Evolutionary conservation across 2,329 filamentous ascomycete genomes (phyloP).

Genomic region (Colletotrichum sp.): DNA sequence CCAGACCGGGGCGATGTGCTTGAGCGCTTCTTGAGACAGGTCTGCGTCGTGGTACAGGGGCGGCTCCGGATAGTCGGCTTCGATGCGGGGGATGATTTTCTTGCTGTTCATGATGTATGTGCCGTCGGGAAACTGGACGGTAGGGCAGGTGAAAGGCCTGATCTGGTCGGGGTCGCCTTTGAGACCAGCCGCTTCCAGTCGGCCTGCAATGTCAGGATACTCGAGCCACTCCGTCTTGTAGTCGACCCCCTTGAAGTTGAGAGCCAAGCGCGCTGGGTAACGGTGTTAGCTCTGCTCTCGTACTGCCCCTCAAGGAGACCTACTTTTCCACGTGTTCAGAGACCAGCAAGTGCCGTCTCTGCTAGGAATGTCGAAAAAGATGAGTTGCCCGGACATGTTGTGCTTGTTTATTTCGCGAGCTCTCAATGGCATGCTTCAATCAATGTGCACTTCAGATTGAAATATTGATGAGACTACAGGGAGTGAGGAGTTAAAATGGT

Average conservation of each 20-base stretch:
- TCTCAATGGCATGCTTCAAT: background rate
- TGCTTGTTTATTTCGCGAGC: background rate
- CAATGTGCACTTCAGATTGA: background rate
- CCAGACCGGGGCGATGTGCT: conserved; percentile 38
- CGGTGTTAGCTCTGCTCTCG: background rate
- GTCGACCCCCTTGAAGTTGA: conserved; percentile 72
- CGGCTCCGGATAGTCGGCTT: conserved; percentile 63
- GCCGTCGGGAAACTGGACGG: conserved; percentile 60
- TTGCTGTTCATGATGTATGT: conserved; percentile 69
- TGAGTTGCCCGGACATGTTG: conserved; percentile 36
- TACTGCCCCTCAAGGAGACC: background rate
- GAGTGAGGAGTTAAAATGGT: background rate
- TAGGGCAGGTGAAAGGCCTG: conserved; percentile 58
- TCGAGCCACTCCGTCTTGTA: conserved; percentile 75
- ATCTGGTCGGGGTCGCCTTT: conserved; percentile 47
- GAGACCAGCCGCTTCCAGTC: conserved; percentile 50
- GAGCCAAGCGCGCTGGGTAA: conserved; percentile 61
- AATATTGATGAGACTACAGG: no score
- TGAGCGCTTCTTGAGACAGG: conserved; percentile 48
- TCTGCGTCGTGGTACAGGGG: conserved; percentile 63
- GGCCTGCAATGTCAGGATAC: conserved; percentile 68
- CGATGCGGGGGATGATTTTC: conserved; percentile 63
- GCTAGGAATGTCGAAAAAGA: conserved; percentile 66
- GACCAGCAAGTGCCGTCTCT: conserved; percentile 61
- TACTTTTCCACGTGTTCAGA: conserved; percentile 75